Base-by-base conservation (phyloP, 495 filamentous ascomycete genomes). In the Penicillium coprophilum region DNA sequence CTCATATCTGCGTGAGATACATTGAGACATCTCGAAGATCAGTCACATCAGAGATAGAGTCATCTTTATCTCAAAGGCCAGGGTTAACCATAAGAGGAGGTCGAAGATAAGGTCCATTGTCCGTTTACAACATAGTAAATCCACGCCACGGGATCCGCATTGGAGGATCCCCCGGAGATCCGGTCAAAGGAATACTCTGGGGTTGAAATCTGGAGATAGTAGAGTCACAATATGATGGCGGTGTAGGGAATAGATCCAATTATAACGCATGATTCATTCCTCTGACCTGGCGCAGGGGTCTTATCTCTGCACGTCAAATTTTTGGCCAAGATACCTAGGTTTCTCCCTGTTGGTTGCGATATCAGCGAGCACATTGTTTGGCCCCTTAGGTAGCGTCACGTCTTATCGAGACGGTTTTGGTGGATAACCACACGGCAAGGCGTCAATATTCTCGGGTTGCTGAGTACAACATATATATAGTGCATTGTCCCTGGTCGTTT, bases 171-270 rank as follows among this genome's bases (percentile, higher is more conserved):
- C 30, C 58, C 50, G 55, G 39, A 43, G 53, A 58, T 32, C 53
- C 50, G 53, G 41, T 52, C 36, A n/a, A 50, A 46, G 8, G 24
- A 32, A 34, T 36, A 53, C 40, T 57, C 61, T 47, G 58, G 62
- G 62, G 62, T 58, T 39, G 47, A 55, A 61, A 64, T 54, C 62
- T 58, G 62, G 62, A 64, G 62, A 64, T 64, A 64, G 55, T 34
- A 51, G 48, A 27, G 55, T 57, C 28, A 6, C 39, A 57, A 21
- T 20, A 30, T 17, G 45, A 46, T 46, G 41, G 47, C 45, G 38
- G 47, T 57, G 44, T 45, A 27, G 30, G 19, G 11, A 45, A 40
- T 17, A 54, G 32, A 13, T 34, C 52, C 52, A 54, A 54, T 54
- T 20, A 52, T 15, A 36, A 24, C 17, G 17, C 4, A 28, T 15